Conservation (phyloP, 768 basidiomycete species). For the Suillus luteus region DNA sequence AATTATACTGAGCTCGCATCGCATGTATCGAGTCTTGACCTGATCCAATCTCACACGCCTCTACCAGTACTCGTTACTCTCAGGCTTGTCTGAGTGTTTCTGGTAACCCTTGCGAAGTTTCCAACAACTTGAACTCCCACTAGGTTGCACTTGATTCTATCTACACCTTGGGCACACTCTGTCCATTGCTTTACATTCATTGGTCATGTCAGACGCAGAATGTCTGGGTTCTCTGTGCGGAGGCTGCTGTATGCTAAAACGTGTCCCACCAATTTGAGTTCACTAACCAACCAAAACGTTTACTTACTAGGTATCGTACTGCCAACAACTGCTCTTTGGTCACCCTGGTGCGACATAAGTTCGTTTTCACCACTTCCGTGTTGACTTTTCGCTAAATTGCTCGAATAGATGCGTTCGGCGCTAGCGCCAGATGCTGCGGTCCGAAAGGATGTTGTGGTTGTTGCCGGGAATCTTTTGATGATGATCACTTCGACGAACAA, state of each 20-base stretch:
- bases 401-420: conserved; percentile 26
- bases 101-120: no score
- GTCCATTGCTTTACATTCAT: conserved; percentile 1
- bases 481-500: conserved; percentile 33
- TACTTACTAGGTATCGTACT: conserved; percentile 18
- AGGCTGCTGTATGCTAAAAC: conserved; percentile 26
- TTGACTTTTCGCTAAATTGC: neutral
- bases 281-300: neutral
- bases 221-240: conserved; percentile 9
- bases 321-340: conserved; percentile 17
- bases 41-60: no score
- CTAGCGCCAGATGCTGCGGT: conserved; percentile 26
- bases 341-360: conserved; percentile 30
- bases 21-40: no score
- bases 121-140: neutral
- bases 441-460: conserved; percentile 31
- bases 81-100: no score
- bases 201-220: conserved; percentile 5
- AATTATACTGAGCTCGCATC: no score
- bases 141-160: neutral
- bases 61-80: no score
- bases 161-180: neutral
- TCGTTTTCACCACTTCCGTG: conserved; percentile 12
- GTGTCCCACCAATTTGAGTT: neutral
- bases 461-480: conserved; percentile 30